Evolutionary conservation across 495 filamentous ascomycete species (phyloP), one percentile per base, ranked within the genome.

Genomic region (Podospora tetraspora): DNA sequence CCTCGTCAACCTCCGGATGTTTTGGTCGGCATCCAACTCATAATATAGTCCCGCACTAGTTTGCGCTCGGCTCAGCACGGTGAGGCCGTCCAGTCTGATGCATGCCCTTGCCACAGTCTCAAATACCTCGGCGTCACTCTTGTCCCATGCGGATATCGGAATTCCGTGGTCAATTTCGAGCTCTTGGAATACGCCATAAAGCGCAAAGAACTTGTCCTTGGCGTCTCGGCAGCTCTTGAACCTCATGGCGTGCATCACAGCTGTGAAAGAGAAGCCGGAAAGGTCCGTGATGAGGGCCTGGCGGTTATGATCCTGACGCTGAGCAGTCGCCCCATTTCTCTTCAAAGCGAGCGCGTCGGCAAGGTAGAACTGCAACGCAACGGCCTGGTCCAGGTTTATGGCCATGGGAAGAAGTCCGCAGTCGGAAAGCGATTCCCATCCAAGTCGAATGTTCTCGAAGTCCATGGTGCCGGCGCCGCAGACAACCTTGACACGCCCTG

Each of bases 331-430:
- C 32, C 32, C 32, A 4, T 37, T 37, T 25, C 59, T 23, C 27
- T 61, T 61, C 59, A 61, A 25, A 10, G 59, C 11, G 19, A 61
- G 8, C 1, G 59, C 59, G 3, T 61, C 59, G 19, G 59, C 59
- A 11, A 61, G 59, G 4, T 61, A 61, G 22, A 61, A 61, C 59
- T 61, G 59, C 59, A 61, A 25, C 13, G 59, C 59, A 61, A 61
- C 59, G 1, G 59, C 59, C 23, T 61, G 59, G 3, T 61, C 59
- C 13, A 23, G 59, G 59, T 23, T 13, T 8, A 25, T 27, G 22
- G 22, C 23, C 13, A 25, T 16, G 13, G 22, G 59, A 7, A 61
- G 59, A 7, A 61, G 22, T 16, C 59, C 59, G 7, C 22, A 61
- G 6, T 24, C 59, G 12, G 21, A 16, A 16, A 61, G 59, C 19